Evolutionary conservation across 768 basidiomycete genomes (phyloP).

Genomic region (Zangia roseola): DNA sequence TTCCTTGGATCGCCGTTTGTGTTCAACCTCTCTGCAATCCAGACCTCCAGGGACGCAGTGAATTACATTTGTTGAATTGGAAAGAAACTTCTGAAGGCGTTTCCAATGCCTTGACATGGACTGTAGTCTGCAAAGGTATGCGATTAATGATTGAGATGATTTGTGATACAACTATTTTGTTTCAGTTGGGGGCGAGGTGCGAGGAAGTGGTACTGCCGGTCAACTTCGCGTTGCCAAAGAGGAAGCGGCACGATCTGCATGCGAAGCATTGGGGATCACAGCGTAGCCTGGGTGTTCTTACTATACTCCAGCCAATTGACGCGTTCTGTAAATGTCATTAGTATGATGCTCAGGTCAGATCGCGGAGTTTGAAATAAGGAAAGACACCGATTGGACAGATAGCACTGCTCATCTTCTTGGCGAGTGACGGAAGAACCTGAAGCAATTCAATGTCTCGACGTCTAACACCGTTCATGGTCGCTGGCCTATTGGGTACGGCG

Average conservation of each 20-base stretch:
- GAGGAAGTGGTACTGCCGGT: slow-evolving; percentile 45
- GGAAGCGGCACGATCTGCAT: slow-evolving; percentile 44
- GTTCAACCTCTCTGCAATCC: not conserved
- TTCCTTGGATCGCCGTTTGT: not conserved
- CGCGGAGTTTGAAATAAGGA: slow-evolving; percentile 30
- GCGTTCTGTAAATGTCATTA: not conserved
- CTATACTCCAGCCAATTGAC: not conserved
- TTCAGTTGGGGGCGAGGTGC: slow-evolving; percentile 46
- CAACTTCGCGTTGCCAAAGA: slow-evolving; percentile 49
- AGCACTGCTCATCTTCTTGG: no score
- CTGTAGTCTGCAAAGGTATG: slow-evolving; percentile 57
- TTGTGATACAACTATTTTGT: slow-evolving; percentile 2
- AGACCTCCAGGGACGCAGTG: slow-evolving; percentile 39
- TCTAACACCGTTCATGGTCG: slow-evolving; percentile 51
- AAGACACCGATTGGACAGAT: no score
- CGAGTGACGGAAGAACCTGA: no score
- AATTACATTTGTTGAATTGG: slow-evolving; percentile 40
- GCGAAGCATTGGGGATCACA: slow-evolving; percentile 31
- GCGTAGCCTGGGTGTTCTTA: slow-evolving; percentile 1
- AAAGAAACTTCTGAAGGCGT: slow-evolving; percentile 41
- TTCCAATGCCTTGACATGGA: slow-evolving; percentile 46
- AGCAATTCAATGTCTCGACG: slow-evolving; percentile 35
- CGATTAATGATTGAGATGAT: not conserved
- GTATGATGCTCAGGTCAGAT: slow-evolving; percentile 1
- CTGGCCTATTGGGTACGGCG: slow-evolving; percentile 52